Evolutionary conservation across 441 rosid species (phyloP), one percentile per base, ranked within the genome.

Genomic region (Lepidium campestre): DNA sequence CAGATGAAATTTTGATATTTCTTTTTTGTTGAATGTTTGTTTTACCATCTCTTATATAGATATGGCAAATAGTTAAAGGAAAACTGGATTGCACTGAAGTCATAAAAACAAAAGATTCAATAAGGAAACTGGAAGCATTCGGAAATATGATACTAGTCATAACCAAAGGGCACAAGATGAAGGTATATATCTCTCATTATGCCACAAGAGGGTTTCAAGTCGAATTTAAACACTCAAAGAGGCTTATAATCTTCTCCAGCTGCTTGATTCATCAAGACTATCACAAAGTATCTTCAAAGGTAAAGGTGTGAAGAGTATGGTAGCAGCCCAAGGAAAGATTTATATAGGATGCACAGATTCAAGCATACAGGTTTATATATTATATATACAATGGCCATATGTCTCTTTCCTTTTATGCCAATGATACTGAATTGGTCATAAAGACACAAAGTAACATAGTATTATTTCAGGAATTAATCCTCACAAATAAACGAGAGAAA

Each of bases 311-410:
- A 87, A 84, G 67, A 80, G 89, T 81, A 85, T 87, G 82, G 81
- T 63, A 23, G 63, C 78, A 59, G 27, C 77, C 2, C 87, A 79
- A 57, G 97, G 93, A 75, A 93, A 83, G 82, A 77, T 89, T 50
- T 93, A 87, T 17, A 48, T 78, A 5, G 97, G 99, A 67, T 87
- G 96, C 76, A 61, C 13, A 45, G 96, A 93, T 79, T 87, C 97
- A 65, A 87, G 99, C 82, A 85, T 91, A 74, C 93, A 82, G 91
- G 98, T 92, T 57, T 17, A 25, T 11, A 32, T 7, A 29, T 27
- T 1, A 27, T 29, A 7, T 29, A 27, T 29, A 7, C 7, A 7
- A 29, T 48, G 11, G 6, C 27, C 27, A 48, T 39, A 19, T 42
- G 23, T 40, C 7, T 59, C 36, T 67, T 61, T 31, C 4, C 12